A percentile compares a stretch with the other conserved stretches of the same genome.
These are phyloP conservation scores for Apiospora koreana DNA, from an alignment of 2,329 filamentous ascomycete genomes.

Conservation along the genomic window DNA sequence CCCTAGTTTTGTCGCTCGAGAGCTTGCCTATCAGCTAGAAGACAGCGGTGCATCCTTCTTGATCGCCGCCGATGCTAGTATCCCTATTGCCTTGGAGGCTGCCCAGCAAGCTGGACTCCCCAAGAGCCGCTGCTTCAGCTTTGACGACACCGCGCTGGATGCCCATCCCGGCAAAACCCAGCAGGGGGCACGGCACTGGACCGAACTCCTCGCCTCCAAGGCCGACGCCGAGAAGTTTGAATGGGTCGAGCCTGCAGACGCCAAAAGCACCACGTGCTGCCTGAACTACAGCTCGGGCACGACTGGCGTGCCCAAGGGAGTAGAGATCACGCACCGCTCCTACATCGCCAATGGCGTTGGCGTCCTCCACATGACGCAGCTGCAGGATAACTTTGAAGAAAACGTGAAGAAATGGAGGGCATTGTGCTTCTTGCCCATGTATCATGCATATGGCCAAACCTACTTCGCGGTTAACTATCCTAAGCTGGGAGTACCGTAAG, in stretches of 20 bases:
- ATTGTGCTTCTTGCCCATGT: conserved; percentile 76
- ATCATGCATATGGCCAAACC: conserved; percentile 73
- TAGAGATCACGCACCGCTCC: conserved; percentile 77
- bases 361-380: conserved; percentile 48
- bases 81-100: conserved; percentile 67
- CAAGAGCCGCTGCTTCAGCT: conserved; percentile 60
- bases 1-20: conserved; percentile 67
- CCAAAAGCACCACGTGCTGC: conserved; percentile 58
- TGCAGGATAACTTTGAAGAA: conserved; percentile 50
- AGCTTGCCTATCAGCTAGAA: conserved; percentile 74
- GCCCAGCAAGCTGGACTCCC: conserved; percentile 59
- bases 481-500: conserved; percentile 52
- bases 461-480: conserved; percentile 64
- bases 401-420: conserved; percentile 40
- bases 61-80: conserved; percentile 59
- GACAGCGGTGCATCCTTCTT: conserved; percentile 71
- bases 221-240: conserved; percentile 54
- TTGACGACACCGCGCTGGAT: conserved; percentile 56
- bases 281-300: conserved; percentile 82
- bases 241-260: conserved; percentile 60
- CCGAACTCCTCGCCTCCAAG: conserved; percentile 26
- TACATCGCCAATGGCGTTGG: conserved; percentile 72
- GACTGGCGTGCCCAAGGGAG: conserved; percentile 82
- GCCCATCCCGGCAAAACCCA: conserved; percentile 24
- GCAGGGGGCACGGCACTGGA: conserved; percentile 30